Conservation (phyloP, 2,329 filamentous ascomycete species). For the Cladorrhinum sp. region DNA sequence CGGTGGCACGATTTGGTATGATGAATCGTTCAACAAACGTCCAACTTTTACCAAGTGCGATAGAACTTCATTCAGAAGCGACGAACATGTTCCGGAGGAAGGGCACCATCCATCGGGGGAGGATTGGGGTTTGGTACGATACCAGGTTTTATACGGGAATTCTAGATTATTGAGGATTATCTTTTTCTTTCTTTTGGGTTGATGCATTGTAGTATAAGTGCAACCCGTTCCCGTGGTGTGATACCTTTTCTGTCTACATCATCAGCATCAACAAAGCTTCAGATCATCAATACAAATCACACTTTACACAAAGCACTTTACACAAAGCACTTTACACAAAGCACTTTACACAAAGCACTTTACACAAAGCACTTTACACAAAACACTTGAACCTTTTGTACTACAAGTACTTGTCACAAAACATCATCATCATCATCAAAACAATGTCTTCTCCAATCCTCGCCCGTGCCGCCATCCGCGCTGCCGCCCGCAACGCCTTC, state of each 20-base stretch:
- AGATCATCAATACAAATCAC: background rate
- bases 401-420: background rate
- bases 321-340: background rate
- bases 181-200: background rate
- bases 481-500: slow-evolving; percentile 29
- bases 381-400: background rate
- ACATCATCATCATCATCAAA: slow-evolving; percentile 8
- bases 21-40: background rate
- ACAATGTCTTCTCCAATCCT: slow-evolving; percentile 25
- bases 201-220: slow-evolving; percentile 1
- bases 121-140: background rate
- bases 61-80: background rate
- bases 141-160: background rate
- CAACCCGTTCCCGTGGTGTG: background rate
- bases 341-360: no score
- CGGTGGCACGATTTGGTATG: background rate
- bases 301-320: background rate
- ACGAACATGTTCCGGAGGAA: background rate
- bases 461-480: slow-evolving; percentile 35
- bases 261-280: slow-evolving; percentile 7
- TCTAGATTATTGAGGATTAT: background rate
- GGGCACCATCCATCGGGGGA: no score
- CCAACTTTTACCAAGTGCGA: background rate
- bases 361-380: background rate
- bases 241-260: background rate